Evolutionary conservation across 2,329 filamentous ascomycete species (phyloP), one percentile per base, ranked within the genome.

Genomic region (Ploettnerulaceae sp.): DNA sequence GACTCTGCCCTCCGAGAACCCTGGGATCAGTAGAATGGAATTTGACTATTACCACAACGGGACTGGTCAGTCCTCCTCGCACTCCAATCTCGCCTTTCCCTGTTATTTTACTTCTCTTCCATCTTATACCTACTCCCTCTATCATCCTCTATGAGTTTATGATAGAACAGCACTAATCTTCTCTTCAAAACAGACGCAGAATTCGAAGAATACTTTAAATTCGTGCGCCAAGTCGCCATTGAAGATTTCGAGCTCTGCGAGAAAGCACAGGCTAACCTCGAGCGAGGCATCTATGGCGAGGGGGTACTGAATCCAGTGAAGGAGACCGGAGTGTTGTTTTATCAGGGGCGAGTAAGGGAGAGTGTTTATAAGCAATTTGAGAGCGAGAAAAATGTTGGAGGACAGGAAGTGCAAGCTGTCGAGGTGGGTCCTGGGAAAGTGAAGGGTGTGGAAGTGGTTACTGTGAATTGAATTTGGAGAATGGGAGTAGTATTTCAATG

Each of bases 221-320:
- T 79, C 43, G 73, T 77, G 3, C 65, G 75, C 2, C 74, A 75
- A 51, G 76, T 79, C 3, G 75, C 75, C 0, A 58, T 75, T 48
- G 75, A 79, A 51, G 75, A 79, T 47, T 77, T 69, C 51, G 75
- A 78, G 59, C 64, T 79, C 1, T 79, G 76, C 54, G 75, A 79
- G 59, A 74, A 70, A 40, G 73, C 75, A 1, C 76, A 79, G 57
- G 63, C 65, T 25, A 79, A 79, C 52, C 62, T 79, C 7, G 67
- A 73, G 40, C 69, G 66, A 15, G 75, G 76, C 0, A 67, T 79
- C 3, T 79, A 79, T 56, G 66, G 66, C 2, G 73, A 77, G 52
- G 76, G 76, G 0, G 69, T 78, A 7, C 61, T 79, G 49, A 79
- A 79, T 54, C 74, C 74, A 4, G 63, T 65, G 17, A 77, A 79